phyloP scores from a whole-genome alignment of 2,329 filamentous ascomycete species.

The Arthrobotrys conoides region DNA sequence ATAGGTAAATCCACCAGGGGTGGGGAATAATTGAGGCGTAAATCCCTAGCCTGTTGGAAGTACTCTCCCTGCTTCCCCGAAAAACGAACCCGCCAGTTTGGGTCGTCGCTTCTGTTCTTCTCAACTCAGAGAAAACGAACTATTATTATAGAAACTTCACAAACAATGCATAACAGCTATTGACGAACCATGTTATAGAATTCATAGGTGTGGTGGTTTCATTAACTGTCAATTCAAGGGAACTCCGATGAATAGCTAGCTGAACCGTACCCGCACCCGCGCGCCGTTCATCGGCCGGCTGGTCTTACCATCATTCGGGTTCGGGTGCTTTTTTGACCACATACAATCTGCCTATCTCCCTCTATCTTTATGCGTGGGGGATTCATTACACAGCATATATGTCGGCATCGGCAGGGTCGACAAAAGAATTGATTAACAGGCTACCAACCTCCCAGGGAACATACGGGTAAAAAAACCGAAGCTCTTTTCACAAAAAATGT shows the following conservation, averaged over 20 bases:
- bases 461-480: not conserved
- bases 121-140: not conserved
- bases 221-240: too few species aligned
- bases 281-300: slow-evolving; percentile 18
- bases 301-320: slow-evolving; percentile 30
- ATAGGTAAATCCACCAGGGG: too few species aligned
- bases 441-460: not conserved
- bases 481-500: slow-evolving; percentile 20
- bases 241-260: too few species aligned
- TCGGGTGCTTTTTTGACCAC: not conserved
- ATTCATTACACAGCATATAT: slow-evolving; percentile 1
- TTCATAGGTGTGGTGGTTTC: not conserved
- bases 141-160: not conserved
- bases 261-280: too few species aligned
- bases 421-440: too few species aligned
- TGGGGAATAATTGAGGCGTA: too few species aligned
- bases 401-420: not conserved
- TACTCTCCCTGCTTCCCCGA: slow-evolving; percentile 36
- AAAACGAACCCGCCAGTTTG: slow-evolving; percentile 29
- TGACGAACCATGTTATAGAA: slow-evolving; percentile 12
- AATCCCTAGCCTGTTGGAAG: not conserved
- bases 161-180: not conserved
- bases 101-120: not conserved
- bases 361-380: slow-evolving; percentile 9
- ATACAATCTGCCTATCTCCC: not conserved